phyloP scores from a whole-genome alignment of 371 early-diverging fungal species.

The Mortierella sp. region DNA sequence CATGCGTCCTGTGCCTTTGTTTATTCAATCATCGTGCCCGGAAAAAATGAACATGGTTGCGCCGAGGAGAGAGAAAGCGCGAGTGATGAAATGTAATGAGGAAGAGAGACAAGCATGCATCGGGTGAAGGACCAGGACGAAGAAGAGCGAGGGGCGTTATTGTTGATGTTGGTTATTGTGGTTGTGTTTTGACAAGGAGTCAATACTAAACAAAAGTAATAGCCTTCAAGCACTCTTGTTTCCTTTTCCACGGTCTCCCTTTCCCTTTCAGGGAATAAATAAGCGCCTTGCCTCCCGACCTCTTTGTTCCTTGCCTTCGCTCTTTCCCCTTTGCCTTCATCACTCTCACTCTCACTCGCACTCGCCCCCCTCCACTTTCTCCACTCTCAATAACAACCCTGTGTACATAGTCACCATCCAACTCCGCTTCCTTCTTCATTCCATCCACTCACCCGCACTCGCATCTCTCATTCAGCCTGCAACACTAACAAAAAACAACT shows the following conservation, averaged over 20 bases:
- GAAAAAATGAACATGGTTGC: too few relatives aligned
- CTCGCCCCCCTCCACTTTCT: not conserved
- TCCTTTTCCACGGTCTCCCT: slow-evolving; percentile 5
- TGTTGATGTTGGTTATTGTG: not conserved
- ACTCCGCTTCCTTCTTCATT: not conserved
- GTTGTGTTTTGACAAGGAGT: too few relatives aligned
- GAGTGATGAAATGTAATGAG: not conserved
- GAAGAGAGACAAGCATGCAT: not conserved
- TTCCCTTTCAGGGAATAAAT: not conserved
- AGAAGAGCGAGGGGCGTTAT: not conserved
- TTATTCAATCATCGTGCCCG: too few relatives aligned
- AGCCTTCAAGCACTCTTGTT: not conserved
- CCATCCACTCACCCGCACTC: not conserved
- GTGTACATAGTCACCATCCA: not conserved
- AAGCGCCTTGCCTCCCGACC: not conserved
- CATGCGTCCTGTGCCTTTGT: not conserved
- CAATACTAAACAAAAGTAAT: too few relatives aligned
- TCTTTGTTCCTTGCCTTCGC: not conserved
- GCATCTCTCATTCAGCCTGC: not conserved
- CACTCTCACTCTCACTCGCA: not conserved
- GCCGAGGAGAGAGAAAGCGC: too few relatives aligned
- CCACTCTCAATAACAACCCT: not conserved
- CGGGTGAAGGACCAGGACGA: too few relatives aligned
- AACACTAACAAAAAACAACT: not conserved
- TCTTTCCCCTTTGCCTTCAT: not conserved